phyloP scores from a whole-genome alignment of 192 early-diverging fungal species.

The Radiomyces spectabilis region DNA sequence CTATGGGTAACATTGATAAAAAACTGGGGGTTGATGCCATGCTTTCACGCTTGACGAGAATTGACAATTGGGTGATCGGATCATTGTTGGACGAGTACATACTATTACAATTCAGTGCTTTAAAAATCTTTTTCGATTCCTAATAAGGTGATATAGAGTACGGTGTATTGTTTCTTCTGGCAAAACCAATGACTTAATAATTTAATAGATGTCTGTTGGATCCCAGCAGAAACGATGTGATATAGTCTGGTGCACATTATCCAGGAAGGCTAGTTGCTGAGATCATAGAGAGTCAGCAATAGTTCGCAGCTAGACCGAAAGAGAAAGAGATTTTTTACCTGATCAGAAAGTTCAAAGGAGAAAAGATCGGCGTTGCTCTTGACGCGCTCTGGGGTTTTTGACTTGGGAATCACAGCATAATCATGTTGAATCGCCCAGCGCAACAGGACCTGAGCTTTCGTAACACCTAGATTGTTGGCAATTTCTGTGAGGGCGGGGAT shows the following conservation, averaged over 20 bases:
- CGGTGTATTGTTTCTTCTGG: no score
- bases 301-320: background rate
- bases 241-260: constrained; percentile 20
- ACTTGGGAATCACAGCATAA: constrained; percentile 62
- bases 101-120: no score
- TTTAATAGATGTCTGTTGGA: constrained; percentile 26
- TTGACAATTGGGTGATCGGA: no score
- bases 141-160: no score
- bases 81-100: no score
- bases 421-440: constrained; percentile 63
- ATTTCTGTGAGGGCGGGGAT: constrained; percentile 19
- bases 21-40: no score
- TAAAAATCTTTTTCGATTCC: no score
- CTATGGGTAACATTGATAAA: no score
- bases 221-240: constrained; percentile 39
- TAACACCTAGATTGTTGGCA: constrained; percentile 16
- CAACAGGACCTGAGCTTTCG: constrained; percentile 44
- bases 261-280: constrained; percentile 34
- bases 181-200: background rate
- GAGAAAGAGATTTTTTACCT: constrained; percentile 18
- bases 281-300: background rate
- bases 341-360: constrained; percentile 33
- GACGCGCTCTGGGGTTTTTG: constrained; percentile 35
- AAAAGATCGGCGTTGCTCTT: constrained; percentile 37
- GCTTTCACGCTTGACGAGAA: no score